Conservation (phyloP, 2,329 filamentous ascomycete species). For the Tolypocladium amazonense region DNA sequence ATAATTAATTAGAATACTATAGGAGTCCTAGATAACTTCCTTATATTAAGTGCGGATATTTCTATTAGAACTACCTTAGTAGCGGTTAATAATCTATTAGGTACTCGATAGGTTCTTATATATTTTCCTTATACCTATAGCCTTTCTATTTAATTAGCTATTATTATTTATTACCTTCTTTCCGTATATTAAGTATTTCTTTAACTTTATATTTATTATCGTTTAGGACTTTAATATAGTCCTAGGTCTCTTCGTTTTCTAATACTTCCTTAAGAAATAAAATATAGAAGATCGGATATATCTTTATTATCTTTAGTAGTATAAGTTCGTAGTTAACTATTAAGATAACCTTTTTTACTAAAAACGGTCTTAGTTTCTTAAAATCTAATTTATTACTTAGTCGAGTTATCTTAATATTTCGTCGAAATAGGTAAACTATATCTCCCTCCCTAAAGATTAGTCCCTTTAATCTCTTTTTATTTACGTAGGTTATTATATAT, state of each 20-base stretch:
- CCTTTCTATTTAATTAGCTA: background rate
- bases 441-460: constrained; percentile 3
- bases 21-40: background rate
- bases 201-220: background rate
- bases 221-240: background rate
- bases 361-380: background rate
- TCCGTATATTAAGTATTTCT: background rate
- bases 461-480: background rate
- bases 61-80: background rate
- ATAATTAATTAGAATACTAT: too few species aligned
- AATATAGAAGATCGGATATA: background rate
- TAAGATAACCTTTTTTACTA: background rate
- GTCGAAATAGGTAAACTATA: constrained; percentile 4
- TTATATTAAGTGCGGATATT: too few species aligned
- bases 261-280: background rate
- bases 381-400: too few species aligned
- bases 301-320: background rate
- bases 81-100: background rate
- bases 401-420: constrained; percentile 5
- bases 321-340: background rate
- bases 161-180: background rate
- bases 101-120: background rate
- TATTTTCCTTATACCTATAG: too few species aligned
- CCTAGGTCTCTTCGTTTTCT: background rate
- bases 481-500: background rate